These are phyloP conservation scores for Eucalyptus curtisii DNA, from an alignment of 345 rosid species.

Conservation along the genomic window DNA sequence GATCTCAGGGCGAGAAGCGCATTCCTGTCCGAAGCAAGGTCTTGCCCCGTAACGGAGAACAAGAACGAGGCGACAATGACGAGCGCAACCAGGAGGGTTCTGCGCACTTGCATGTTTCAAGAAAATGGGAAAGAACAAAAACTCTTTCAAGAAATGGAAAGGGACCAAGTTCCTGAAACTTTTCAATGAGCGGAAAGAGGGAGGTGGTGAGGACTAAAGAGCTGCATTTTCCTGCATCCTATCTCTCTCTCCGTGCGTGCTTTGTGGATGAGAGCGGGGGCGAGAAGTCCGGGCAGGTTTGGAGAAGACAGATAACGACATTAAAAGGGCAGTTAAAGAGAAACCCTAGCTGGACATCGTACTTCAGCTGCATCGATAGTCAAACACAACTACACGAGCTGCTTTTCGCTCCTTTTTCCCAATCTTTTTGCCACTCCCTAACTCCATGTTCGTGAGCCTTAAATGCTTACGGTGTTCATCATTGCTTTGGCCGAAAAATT, in stretches of 20 bases:
- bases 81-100: not conserved
- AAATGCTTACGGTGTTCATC: not conserved
- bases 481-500: not conserved
- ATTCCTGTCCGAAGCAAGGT: constrained; percentile 68
- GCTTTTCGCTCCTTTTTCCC: not conserved
- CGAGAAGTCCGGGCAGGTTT: not conserved
- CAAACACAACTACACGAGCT: not conserved
- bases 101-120: not conserved
- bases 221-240: not conserved
- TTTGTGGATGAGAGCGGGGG: not conserved
- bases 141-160: not conserved
- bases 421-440: not conserved
- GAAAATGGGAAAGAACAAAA: not conserved
- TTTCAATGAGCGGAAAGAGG: not conserved
- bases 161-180: not conserved
- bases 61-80: constrained; percentile 4
- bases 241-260: not conserved
- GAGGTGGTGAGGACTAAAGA: not conserved
- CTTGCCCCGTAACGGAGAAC: constrained; percentile 16
- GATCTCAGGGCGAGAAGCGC: constrained; percentile 77
- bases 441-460: not conserved
- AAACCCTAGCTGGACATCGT: not conserved
- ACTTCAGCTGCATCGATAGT: not conserved
- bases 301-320: not conserved
- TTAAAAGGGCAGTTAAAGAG: not conserved